Evolutionary conservation across 2,329 filamentous ascomycete species (phyloP).

Genomic region (Talaromyces islandicus): DNA sequence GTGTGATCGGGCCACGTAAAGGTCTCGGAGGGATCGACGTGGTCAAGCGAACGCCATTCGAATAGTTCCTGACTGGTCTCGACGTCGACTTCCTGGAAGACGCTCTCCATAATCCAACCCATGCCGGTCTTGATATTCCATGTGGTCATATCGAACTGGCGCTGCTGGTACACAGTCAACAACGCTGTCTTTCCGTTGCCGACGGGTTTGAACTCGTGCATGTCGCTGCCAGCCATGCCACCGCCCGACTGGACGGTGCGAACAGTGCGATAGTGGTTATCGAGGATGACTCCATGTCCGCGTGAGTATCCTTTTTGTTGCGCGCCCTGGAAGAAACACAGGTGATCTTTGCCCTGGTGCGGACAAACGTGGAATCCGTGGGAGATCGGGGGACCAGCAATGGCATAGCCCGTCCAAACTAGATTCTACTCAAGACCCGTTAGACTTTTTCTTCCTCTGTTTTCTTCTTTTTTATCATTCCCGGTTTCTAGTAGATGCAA

Average conservation of each 20-base stretch:
- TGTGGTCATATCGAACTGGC: slow-evolving; percentile 42
- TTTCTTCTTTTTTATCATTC: neutral
- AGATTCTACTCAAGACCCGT: slow-evolving; percentile 30
- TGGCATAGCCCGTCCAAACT: slow-evolving; percentile 47
- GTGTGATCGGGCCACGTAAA: slow-evolving; percentile 42
- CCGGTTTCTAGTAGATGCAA: neutral
- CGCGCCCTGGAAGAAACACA: slow-evolving; percentile 49
- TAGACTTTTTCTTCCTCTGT: neutral
- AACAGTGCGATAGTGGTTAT: slow-evolving; percentile 45
- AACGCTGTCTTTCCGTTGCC: slow-evolving; percentile 37
- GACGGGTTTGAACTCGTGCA: slow-evolving; percentile 48
- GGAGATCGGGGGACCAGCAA: slow-evolving; percentile 43
- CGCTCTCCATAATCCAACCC: slow-evolving; percentile 48
- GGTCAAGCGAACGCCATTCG: slow-evolving; percentile 46
- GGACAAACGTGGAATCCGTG: slow-evolving; percentile 45
- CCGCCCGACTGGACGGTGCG: slow-evolving; percentile 39
- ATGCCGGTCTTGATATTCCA: slow-evolving; percentile 39
- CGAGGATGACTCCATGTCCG: slow-evolving; percentile 49
- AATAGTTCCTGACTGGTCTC: slow-evolving; percentile 44
- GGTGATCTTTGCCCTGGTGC: slow-evolving; percentile 43
- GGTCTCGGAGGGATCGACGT: slow-evolving; percentile 42
- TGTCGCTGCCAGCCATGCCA: slow-evolving; percentile 41
- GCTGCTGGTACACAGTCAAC: slow-evolving; percentile 38
- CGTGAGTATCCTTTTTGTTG: slow-evolving; percentile 48
- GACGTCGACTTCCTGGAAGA: slow-evolving; percentile 50